phyloP scores from a whole-genome alignment of 176 grass and related monocot species.

The Avena eriantha region DNA sequence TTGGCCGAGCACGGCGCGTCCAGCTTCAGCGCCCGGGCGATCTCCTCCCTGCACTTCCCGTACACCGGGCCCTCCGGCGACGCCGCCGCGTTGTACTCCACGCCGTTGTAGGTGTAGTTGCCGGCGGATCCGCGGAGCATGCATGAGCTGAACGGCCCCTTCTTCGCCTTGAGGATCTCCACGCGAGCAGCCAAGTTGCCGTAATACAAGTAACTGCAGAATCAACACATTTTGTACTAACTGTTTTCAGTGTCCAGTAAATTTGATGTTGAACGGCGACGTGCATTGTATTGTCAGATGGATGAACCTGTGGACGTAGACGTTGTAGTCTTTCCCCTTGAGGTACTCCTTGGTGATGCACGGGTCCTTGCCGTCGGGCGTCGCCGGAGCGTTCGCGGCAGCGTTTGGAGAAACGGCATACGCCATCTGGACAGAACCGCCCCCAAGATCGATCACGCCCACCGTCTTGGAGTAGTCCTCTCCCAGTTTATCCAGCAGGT shows the following conservation, averaged over 20 bases:
- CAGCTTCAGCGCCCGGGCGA: neutral
- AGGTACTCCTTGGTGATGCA: constrained; percentile 9
- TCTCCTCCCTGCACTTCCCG: neutral
- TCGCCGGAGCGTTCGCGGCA: neutral
- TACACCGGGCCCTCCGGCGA: neutral
- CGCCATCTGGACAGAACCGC: neutral
- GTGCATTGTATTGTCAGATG: neutral
- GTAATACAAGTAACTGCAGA: constrained; percentile 62
- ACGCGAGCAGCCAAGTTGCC: constrained; percentile 49
- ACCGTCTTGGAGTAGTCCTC: constrained; percentile 7
- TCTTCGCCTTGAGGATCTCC: constrained; percentile 52
- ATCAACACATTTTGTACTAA: neutral
- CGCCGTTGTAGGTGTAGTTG: neutral
- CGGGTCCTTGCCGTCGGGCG: neutral
- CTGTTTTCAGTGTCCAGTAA: neutral
- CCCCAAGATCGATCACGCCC: neutral
- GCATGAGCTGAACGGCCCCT: constrained; percentile 47
- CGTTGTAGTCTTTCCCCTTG: constrained; percentile 4
- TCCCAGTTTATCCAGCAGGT: neutral
- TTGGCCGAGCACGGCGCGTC: neutral
- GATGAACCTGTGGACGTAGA: constrained; percentile 5
- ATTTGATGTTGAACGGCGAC: too few species aligned
- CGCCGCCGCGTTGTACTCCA: neutral
- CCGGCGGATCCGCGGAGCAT: constrained; percentile 46
- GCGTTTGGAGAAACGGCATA: neutral